A percentile compares a stretch with the other conserved stretches of the same genome.
Conservation (phyloP, 805 yeast genomes). For the Pichia cabralensis region DNA sequence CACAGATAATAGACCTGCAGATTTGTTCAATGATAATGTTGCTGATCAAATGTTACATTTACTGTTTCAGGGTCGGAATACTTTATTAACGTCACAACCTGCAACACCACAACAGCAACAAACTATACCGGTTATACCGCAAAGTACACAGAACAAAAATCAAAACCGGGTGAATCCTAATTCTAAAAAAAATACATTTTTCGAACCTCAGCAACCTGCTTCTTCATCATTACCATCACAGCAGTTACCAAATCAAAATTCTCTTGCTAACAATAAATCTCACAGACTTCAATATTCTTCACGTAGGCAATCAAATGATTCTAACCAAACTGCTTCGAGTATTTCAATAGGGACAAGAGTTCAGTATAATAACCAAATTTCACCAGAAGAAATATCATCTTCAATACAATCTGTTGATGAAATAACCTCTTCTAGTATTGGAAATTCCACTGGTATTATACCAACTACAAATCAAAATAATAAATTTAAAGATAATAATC, state of each 20-base stretch:
- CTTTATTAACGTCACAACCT: too few species aligned
- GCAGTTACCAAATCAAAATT: too few species aligned
- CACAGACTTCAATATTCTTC: too few species aligned
- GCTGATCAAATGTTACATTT: constrained; percentile 41
- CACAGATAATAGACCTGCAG: background rate
- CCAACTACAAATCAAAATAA: constrained; percentile 12
- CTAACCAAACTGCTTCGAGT: constrained; percentile 5
- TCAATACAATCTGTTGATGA: constrained; percentile 2
- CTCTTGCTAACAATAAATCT: too few species aligned
- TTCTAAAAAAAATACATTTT: background rate
- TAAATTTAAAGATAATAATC: constrained; percentile 8
- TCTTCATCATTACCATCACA: too few species aligned
- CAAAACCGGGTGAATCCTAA: too few species aligned
- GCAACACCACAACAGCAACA: background rate
- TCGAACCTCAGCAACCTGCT: background rate
- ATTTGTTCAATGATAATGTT: constrained; percentile 13
- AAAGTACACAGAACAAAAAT: too few species aligned
- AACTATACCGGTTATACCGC: background rate
- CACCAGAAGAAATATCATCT: constrained; percentile 5
- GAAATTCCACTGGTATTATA: constrained; percentile 1
- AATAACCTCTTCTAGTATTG: background rate
- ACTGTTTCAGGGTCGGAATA: constrained; percentile 39
- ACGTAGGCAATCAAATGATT: background rate
- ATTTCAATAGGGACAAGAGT: constrained; percentile 1
- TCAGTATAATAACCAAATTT: background rate